These are phyloP conservation scores for Cymbopogon citratus DNA, from an alignment of 176 grass and related monocot species.

Conservation along the genomic window DNA sequence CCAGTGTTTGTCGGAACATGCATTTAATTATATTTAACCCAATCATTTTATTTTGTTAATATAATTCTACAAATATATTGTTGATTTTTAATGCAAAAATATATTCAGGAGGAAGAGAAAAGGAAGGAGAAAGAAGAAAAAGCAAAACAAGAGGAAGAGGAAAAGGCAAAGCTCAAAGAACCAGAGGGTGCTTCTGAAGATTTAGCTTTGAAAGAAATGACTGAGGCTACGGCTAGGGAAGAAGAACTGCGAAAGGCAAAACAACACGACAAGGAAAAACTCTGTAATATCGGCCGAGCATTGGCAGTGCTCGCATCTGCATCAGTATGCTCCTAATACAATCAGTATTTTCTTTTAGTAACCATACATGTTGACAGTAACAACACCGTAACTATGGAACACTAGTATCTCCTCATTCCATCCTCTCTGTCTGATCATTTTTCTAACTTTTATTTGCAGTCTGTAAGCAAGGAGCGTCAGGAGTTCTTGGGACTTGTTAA, in stretches of 20 bases:
- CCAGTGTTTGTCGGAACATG: neutral
- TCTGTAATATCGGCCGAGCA: slow-evolving; percentile 81
- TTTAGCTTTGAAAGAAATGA: slow-evolving; percentile 98
- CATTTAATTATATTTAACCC: neutral
- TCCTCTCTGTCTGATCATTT: neutral
- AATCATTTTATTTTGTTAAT: slow-evolving; percentile 14
- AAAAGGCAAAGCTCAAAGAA: slow-evolving; percentile 47
- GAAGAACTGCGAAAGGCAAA: slow-evolving; percentile 65
- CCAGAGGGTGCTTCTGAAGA: slow-evolving; percentile 52
- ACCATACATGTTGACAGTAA: slow-evolving; percentile 22
- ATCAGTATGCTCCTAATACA: slow-evolving; percentile 60
- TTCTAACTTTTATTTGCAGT: slow-evolving; percentile 56
- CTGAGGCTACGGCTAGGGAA: slow-evolving; percentile 71
- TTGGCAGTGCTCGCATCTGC: slow-evolving; percentile 83
- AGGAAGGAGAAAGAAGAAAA: slow-evolving; percentile 80
- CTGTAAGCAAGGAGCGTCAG: slow-evolving; percentile 95
- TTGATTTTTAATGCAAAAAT: slow-evolving; percentile 26
- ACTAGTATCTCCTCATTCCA: neutral
- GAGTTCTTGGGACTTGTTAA: slow-evolving; percentile 94
- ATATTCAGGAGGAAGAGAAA: slow-evolving; percentile 82
- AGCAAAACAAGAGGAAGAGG: slow-evolving; percentile 44
- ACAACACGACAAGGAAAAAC: slow-evolving; percentile 57
- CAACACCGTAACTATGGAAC: neutral
- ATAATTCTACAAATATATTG: neutral
- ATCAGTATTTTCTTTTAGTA: slow-evolving; percentile 17